Evolutionary conservation across 2,329 filamentous ascomycete genomes (phyloP).

Genomic region (Fusarium sp.): DNA sequence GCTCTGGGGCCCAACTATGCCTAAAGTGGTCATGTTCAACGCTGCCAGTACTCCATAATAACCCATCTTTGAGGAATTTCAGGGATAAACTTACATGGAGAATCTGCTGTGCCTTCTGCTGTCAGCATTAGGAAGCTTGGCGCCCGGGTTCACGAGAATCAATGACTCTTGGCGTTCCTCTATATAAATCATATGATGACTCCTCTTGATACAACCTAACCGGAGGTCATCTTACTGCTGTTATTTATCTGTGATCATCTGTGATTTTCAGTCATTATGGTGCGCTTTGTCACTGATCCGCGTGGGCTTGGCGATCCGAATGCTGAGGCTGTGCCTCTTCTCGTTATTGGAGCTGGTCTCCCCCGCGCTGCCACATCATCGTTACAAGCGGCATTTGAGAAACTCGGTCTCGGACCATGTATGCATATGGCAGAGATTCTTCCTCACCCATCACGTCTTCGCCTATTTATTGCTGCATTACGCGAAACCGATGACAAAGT

Average conservation of each 20-base stretch:
- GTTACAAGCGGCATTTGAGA: constrained; percentile 54
- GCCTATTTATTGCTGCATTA: constrained; percentile 49
- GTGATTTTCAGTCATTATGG: neutral
- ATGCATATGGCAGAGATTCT: constrained; percentile 55
- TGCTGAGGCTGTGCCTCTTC: constrained; percentile 17
- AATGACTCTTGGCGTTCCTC: no score
- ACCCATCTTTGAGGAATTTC: no score
- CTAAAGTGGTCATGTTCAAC: no score
- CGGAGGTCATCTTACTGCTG: rapidly evolving
- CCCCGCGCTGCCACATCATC: constrained; percentile 57
- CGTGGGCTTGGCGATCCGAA: constrained; percentile 14
- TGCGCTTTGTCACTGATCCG: constrained; percentile 41
- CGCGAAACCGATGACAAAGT: constrained; percentile 47
- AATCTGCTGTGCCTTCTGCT: no score
- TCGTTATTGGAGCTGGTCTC: constrained; percentile 53
- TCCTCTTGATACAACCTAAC: rapidly evolving
- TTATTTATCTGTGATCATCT: neutral
- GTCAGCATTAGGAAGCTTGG: no score
- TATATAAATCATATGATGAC: no score
- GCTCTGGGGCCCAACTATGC: no score
- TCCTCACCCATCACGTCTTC: constrained; percentile 44
- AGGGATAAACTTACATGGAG: no score
- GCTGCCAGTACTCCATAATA: no score
- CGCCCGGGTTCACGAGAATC: no score
- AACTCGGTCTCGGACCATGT: constrained; percentile 50